Percentiles rank a stretch among this genome's conserved stretches.
phyloP scores from a whole-genome alignment of 495 filamentous ascomycete species.

The Xylaria curta region DNA sequence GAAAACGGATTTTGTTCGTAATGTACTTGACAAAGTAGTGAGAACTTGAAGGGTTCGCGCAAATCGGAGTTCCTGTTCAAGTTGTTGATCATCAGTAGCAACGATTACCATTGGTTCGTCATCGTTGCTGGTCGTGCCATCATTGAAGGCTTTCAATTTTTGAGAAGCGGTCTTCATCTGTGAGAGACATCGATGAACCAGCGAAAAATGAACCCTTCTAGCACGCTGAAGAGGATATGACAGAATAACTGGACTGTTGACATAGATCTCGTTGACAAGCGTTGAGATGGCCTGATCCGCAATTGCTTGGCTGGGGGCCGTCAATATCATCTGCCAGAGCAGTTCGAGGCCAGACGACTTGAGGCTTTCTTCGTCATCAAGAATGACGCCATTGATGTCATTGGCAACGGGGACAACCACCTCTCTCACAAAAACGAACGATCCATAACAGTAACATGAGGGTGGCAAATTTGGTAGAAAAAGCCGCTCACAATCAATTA shows the following conservation, averaged over 20 bases:
- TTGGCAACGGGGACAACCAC: conserved; percentile 49
- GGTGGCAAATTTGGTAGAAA: conserved; percentile 71
- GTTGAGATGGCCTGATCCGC: conserved; percentile 70
- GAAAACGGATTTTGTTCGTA: conserved; percentile 56
- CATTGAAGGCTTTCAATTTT: conserved; percentile 58
- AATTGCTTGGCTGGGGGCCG: conserved; percentile 70
- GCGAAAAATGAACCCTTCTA: conserved; percentile 71
- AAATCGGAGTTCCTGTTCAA: conserved; percentile 65
- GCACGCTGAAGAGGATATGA: conserved; percentile 52
- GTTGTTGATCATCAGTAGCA: conserved; percentile 49
- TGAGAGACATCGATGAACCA: conserved; percentile 78
- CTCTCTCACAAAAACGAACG: conserved; percentile 69
- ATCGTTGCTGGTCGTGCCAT: conserved; percentile 50
- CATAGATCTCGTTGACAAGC: conserved; percentile 73
- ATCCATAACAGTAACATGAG: conserved; percentile 66
- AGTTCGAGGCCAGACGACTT: conserved; percentile 69
- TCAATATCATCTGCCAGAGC: conserved; percentile 83
- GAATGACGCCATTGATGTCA: conserved; percentile 44
- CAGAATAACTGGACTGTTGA: conserved; percentile 59
- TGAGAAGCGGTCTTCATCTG: conserved; percentile 75
- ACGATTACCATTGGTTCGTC: conserved; percentile 59
- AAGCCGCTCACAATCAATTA: conserved; percentile 67
- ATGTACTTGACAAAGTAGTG: conserved; percentile 52
- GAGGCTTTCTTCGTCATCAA: conserved; percentile 49
- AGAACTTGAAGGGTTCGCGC: conserved; percentile 66